Evolutionary conservation across 2,329 filamentous ascomycete species (phyloP).

Genomic region (Penicillium sp.): DNA sequence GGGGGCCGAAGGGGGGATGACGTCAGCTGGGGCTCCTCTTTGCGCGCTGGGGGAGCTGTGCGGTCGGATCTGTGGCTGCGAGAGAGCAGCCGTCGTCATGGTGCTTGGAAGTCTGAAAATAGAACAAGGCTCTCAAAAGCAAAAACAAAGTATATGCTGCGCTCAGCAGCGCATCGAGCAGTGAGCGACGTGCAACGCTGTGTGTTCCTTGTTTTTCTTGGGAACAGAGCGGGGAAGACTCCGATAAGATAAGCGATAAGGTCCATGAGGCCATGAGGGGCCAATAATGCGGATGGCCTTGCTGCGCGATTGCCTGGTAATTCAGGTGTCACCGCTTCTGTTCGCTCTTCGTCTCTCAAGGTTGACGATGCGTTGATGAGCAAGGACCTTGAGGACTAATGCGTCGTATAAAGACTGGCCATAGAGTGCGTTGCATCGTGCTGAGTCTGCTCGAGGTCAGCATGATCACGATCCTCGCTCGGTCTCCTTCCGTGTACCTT

Average conservation of each 20-base stretch:
- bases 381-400: neutral
- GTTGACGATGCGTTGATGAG: neutral
- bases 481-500: neutral
- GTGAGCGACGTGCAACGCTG: neutral
- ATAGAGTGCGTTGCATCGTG: neutral
- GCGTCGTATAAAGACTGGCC: neutral
- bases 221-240: neutral
- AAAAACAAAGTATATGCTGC: neutral
- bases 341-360: neutral
- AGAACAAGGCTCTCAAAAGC: neutral
- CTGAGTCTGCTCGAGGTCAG: neutral
- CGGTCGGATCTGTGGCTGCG: neutral
- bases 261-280: neutral
- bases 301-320: neutral
- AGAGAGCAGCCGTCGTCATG: neutral
- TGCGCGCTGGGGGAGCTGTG: neutral
- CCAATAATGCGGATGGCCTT: neutral
- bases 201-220: neutral
- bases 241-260: neutral
- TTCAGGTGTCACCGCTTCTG: neutral
- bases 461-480: neutral
- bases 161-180: neutral
- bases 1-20: too few relatives aligned
- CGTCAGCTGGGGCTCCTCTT: conserved; percentile 13
- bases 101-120: too few relatives aligned